Conservation (phyloP, 352 stramenopile species). For the Phytophthora constricta region DNA sequence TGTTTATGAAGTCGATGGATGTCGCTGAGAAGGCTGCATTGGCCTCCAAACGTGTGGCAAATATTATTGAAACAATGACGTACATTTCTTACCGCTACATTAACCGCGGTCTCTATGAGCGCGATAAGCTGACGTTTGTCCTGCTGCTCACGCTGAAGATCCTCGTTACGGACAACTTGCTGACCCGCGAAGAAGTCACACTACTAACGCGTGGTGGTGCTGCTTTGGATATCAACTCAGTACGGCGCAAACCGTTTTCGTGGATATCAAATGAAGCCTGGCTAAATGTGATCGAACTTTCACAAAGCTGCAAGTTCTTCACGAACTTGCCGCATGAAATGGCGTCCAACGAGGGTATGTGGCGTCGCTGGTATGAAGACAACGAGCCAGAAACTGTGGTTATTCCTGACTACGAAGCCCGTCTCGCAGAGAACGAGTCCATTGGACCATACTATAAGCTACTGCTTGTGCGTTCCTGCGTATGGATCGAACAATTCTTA, state of each 20-base stretch:
- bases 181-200: slow-evolving; percentile 95
- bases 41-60: slow-evolving; percentile 96
- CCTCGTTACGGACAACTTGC: slow-evolving; percentile 92
- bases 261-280: slow-evolving; percentile 98
- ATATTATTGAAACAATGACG: slow-evolving; percentile 99
- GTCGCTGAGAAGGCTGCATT: slow-evolving; percentile 96
- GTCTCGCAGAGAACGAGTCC: slow-evolving; percentile 92
- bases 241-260: slow-evolving; percentile 95
- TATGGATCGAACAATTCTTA: slow-evolving; percentile 97
- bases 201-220: slow-evolving; percentile 96
- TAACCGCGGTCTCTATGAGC: slow-evolving; percentile 97
- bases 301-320: slow-evolving; percentile 97
- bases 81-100: slow-evolving; percentile 99
- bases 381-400: slow-evolving; percentile 96
- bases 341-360: slow-evolving; percentile 96
- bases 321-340: slow-evolving; percentile 96
- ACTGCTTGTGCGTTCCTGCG: slow-evolving; percentile 96
- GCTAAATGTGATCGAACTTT: slow-evolving; percentile 97
- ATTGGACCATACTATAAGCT: slow-evolving; percentile 97
- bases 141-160: slow-evolving; percentile 98
- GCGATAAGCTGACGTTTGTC: slow-evolving; percentile 98
- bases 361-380: slow-evolving; percentile 98
- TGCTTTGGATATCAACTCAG: slow-evolving; percentile 96
- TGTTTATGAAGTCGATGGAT: slow-evolving; percentile 99
- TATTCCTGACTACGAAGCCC: slow-evolving; percentile 96